Evolutionary conservation across 768 basidiomycete genomes (phyloP).

Genomic region (Hydnomerulius pinastri): DNA sequence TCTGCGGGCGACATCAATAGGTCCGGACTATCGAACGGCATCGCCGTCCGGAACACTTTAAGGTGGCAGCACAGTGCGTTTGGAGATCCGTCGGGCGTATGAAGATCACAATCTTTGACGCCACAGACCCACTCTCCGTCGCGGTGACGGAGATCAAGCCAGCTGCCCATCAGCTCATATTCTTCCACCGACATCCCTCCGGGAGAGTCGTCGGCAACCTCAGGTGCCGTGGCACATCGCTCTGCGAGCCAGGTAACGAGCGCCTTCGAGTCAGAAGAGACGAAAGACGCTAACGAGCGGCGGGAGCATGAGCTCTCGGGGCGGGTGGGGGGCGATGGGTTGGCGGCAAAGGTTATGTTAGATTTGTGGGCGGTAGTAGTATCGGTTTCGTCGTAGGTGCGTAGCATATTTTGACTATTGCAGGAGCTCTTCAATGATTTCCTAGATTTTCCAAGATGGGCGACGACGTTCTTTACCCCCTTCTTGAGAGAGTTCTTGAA

Average conservation of each 20-base stretch:
- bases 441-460: slow-evolving; percentile 16
- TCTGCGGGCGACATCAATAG: slow-evolving; percentile 7
- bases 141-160: slow-evolving; percentile 35
- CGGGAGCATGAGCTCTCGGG: slow-evolving; percentile 16
- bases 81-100: slow-evolving; percentile 35
- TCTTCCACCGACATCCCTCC: slow-evolving; percentile 45
- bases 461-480: slow-evolving; percentile 23
- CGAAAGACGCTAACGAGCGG: slow-evolving; percentile 29
- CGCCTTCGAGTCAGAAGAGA: slow-evolving; percentile 36
- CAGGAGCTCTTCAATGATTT: slow-evolving; percentile 14
- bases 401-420: slow-evolving; percentile 9
- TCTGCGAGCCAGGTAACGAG: slow-evolving; percentile 41
- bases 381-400: slow-evolving; percentile 7
- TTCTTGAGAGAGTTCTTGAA: slow-evolving; percentile 33
- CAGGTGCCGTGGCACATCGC: slow-evolving; percentile 33
- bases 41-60: slow-evolving; percentile 21
- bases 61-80: slow-evolving; percentile 23
- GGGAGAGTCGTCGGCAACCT: slow-evolving; percentile 25
- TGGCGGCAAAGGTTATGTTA: background rate
- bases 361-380: background rate
- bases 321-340: slow-evolving; percentile 2
- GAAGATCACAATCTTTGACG: slow-evolving; percentile 30
- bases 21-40: slow-evolving; percentile 27
- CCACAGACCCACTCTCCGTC: slow-evolving; percentile 31
- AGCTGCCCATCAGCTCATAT: slow-evolving; percentile 51